These are phyloP conservation scores for Sonneratia alba DNA, from an alignment of 345 rosid species.

Conservation along the genomic window DNA sequence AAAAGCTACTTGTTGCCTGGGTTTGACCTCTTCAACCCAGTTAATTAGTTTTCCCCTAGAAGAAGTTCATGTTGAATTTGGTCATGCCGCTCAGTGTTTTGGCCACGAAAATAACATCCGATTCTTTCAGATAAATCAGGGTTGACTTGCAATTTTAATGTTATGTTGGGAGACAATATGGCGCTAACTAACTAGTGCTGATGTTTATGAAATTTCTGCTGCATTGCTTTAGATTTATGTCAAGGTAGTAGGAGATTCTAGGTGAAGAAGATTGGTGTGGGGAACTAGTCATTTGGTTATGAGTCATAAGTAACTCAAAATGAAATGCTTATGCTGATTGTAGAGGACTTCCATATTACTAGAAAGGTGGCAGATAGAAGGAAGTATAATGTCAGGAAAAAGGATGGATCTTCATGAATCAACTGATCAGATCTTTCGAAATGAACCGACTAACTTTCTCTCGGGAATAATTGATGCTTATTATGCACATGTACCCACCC, in stretches of 20 bases:
- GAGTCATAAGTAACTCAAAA: background rate
- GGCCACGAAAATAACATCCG: background rate
- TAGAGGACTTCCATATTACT: background rate
- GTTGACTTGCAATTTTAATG: background rate
- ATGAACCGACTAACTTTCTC: background rate
- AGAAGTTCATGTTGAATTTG: background rate
- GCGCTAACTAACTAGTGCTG: background rate
- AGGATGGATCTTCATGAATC: background rate
- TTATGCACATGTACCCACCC: background rate
- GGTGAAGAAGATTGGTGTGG: background rate
- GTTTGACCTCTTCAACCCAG: background rate
- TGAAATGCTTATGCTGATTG: background rate
- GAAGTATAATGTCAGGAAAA: background rate
- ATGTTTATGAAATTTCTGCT: background rate
- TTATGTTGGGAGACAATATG: background rate
- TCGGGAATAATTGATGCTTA: background rate
- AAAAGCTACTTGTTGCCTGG: background rate
- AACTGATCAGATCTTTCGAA: background rate
- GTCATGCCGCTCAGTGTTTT: background rate
- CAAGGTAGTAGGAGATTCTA: background rate
- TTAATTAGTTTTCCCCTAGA: background rate
- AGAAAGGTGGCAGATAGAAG: background rate
- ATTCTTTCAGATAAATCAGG: background rate
- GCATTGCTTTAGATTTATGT: background rate
- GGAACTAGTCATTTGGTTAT: too few species aligned